phyloP scores from a whole-genome alignment of 768 basidiomycete genomes.

The Dendrothele bispora region DNA sequence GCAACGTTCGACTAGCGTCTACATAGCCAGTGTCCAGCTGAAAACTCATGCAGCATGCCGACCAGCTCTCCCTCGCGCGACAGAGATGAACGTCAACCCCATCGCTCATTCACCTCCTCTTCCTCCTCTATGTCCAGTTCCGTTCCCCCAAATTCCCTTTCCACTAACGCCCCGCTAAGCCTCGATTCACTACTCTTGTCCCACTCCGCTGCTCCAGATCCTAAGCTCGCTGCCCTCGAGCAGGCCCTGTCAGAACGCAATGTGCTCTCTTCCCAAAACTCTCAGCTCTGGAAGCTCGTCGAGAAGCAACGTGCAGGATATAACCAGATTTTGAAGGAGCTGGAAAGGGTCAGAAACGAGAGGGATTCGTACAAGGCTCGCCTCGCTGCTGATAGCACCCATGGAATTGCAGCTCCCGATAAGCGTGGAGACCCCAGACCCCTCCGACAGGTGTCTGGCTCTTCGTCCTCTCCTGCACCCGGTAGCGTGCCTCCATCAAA shows the following conservation, averaged over 20 bases:
- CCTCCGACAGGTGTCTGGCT: too few species aligned
- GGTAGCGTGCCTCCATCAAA: too few species aligned
- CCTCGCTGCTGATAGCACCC: slow-evolving; percentile 27
- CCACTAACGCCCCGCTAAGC: slow-evolving; percentile 39
- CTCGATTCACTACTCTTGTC: slow-evolving; percentile 55
- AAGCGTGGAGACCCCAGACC: slow-evolving; percentile 25
- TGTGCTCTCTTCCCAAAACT: slow-evolving; percentile 75
- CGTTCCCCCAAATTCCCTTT: slow-evolving; percentile 20
- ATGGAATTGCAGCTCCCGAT: slow-evolving; percentile 25
- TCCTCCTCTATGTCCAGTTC: slow-evolving; percentile 18
- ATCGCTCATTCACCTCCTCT: not conserved
- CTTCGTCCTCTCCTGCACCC: too few species aligned
- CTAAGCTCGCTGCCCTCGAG: slow-evolving; percentile 69
- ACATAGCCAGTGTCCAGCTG: too few species aligned
- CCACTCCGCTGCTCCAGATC: slow-evolving; percentile 54
- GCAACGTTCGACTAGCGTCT: not conserved
- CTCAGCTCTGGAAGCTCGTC: slow-evolving; percentile 92
- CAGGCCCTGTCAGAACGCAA: slow-evolving; percentile 81
- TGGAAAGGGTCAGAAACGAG: slow-evolving; percentile 81
- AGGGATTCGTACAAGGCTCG: slow-evolving; percentile 69
- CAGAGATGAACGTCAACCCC: not conserved
- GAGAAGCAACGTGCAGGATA: slow-evolving; percentile 89
- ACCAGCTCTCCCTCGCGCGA: slow-evolving; percentile 1
- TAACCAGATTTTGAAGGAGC: slow-evolving; percentile 76
- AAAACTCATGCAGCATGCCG: slow-evolving; percentile 3